Conservation (phyloP, 2,329 filamentous ascomycete genomes). For the Sphaerulina populicola region DNA sequence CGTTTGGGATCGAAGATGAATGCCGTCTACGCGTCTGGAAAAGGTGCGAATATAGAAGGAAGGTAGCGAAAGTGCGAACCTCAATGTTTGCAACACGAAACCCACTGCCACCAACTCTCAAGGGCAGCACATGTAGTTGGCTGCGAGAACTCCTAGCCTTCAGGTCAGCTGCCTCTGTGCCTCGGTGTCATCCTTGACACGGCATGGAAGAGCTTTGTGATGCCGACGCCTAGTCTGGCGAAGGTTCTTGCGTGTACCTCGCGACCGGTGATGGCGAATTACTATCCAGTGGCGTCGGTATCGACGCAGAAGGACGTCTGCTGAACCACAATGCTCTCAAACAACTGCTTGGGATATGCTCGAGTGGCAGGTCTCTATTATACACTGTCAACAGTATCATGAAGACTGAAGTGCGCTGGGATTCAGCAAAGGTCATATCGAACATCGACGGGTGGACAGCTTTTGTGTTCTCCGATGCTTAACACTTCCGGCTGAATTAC, state of each 20-base stretch:
- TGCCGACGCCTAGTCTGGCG: constrained; percentile 43
- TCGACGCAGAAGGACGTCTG: constrained; percentile 35
- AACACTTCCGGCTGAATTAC: too few species aligned
- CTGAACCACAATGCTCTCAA: constrained; percentile 37
- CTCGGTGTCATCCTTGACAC: constrained; percentile 21
- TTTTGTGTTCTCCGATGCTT: too few species aligned
- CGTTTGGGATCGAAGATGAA: constrained; percentile 51
- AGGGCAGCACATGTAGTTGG: constrained; percentile 15
- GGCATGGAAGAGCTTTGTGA: constrained; percentile 32
- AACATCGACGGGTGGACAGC: too few species aligned
- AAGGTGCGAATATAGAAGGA: constrained; percentile 50
- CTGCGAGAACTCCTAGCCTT: constrained; percentile 12
- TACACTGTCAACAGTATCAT: too few species aligned
- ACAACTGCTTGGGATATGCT: constrained; percentile 29
- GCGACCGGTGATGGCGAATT: constrained; percentile 42
- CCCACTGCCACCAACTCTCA: constrained; percentile 52
- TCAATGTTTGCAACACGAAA: constrained; percentile 51
- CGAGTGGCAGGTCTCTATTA: neutral
- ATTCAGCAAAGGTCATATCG: too few species aligned
- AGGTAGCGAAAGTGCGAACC: constrained; percentile 37
- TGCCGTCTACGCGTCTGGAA: constrained; percentile 64
- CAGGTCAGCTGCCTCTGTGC: constrained; percentile 13
- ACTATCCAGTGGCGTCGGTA: constrained; percentile 31
- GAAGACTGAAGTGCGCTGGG: too few species aligned
- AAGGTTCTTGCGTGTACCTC: constrained; percentile 42